Conservation (phyloP, 2,329 filamentous ascomycete genomes). For the Tricladium varicosporioides region DNA sequence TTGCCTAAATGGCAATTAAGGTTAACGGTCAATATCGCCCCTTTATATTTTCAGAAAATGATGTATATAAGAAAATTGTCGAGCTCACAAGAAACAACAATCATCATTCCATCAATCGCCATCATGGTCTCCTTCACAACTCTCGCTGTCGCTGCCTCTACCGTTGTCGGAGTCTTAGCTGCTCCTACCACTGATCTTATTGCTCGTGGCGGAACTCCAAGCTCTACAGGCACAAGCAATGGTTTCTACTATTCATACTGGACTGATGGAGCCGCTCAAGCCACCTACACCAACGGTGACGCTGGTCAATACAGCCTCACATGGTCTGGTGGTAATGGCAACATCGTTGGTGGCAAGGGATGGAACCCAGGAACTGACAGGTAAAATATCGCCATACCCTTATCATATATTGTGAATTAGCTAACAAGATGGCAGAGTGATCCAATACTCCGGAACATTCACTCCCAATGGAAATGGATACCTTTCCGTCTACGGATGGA, state of each 20-base stretch:
- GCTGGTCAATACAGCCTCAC: conserved; percentile 48
- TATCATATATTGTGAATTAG: not conserved
- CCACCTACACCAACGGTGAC: conserved; percentile 51
- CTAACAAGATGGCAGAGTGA: conserved; percentile 30
- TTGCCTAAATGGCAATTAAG: no score
- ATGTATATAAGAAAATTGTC: no score
- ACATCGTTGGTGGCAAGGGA: conserved; percentile 49
- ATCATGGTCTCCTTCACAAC: no score
- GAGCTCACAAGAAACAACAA: no score
- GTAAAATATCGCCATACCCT: conserved; percentile 7
- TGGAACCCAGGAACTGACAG: conserved; percentile 41
- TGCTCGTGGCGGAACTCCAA: conserved; percentile 37
- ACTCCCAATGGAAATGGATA: conserved; percentile 43
- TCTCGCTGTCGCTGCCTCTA: no score
- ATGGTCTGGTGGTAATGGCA: conserved; percentile 46
- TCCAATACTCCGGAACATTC: conserved; percentile 43
- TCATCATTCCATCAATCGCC: no score
- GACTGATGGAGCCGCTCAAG: conserved; percentile 48
- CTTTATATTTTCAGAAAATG: no score
- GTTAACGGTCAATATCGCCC: no score
- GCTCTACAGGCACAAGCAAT: conserved; percentile 50
- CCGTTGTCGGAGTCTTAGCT: conserved; percentile 15
- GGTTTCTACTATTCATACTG: conserved; percentile 62
- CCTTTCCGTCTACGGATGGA: conserved; percentile 57
- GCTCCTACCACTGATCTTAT: conserved; percentile 7